These are phyloP conservation scores for Eucalyptus camaldulensis DNA, from an alignment of 345 rosid species.

Conservation along the genomic window DNA sequence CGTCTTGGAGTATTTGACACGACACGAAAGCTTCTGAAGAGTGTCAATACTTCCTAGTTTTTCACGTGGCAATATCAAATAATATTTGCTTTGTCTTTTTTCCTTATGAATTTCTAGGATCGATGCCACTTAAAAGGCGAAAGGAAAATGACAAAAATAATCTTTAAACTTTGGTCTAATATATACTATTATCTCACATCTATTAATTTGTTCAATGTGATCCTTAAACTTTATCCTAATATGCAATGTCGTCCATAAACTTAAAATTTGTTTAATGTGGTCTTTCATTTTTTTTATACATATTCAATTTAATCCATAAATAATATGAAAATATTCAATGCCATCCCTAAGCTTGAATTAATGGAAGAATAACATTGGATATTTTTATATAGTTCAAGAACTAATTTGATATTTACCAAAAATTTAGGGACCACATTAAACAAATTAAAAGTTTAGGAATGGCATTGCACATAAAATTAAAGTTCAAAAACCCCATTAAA, in stretches of 20 bases:
- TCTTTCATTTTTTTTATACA: accelerated
- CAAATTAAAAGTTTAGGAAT: no score
- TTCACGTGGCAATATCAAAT: neutral
- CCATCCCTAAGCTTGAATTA: neutral
- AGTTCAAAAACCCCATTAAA: neutral
- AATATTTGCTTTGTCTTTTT: neutral
- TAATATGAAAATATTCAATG: no score
- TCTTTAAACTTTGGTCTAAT: neutral
- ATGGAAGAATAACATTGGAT: no score
- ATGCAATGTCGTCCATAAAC: neutral
- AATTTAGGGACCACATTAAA: accelerated
- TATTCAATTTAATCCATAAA: no score
- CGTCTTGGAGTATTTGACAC: no score
- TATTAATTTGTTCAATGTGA: no score
- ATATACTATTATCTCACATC: neutral
- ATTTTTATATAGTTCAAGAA: no score
- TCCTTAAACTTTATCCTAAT: no score
- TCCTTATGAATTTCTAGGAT: neutral
- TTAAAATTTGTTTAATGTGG: neutral
- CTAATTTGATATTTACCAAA: accelerated
- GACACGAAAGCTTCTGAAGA: accelerated
- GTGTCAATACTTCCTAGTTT: no score
- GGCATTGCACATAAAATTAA: neutral
- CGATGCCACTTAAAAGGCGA: neutral
- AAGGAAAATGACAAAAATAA: neutral